Evolutionary conservation across 441 rosid species (phyloP), one percentile per base, ranked within the genome.

Genomic region (Lepidium campestre): DNA sequence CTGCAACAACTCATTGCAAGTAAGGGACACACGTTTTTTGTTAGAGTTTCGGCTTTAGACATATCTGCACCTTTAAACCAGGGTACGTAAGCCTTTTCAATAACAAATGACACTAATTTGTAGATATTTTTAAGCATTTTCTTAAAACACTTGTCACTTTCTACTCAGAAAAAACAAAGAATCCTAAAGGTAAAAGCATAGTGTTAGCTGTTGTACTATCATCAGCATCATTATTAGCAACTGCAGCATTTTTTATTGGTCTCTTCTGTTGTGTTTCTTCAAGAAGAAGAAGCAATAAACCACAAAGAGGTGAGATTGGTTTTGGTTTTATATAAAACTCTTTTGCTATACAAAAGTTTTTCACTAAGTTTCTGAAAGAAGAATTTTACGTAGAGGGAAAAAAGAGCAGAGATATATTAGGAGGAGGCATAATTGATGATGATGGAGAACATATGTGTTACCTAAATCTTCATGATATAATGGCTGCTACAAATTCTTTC

Each of bases 401-500:
- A n/a, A n/a, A 34, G 2, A 62, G 35, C 15, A 48, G 11, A 9
- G 67, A 47, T 6, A 7, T 62, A 34, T 3, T 32, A 10, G 44
- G 7, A 41, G 64, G 50, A 0, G 39, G 27, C 15, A 11, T 59
- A 6, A 41, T 23, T 0, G 32, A 56, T 41, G 64, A 61, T 44
- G 54, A 32, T 31, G 41, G 41, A 42, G 40, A 55, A 19, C 0
- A 19, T 1, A 35, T 42, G n/a, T 10, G 42, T 25, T 1, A 15
- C 25, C 7, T 66, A 6, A 66, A 13, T 14, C 4, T 66, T 0
- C 7, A 6, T 55, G 36, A 42, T 7, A 66, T 53, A 31, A 54
- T 42, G 27, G n/a, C 42, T 55, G 63, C 71, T 22, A 66, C 63
- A 14, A 56, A 66, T 66, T 6, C 6, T 14, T 55, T 66, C 19